A percentile compares a stretch with the other conserved stretches of the same genome.
phyloP scores from a whole-genome alignment of 495 filamentous ascomycete genomes.

The Podospora fimiseda region DNA sequence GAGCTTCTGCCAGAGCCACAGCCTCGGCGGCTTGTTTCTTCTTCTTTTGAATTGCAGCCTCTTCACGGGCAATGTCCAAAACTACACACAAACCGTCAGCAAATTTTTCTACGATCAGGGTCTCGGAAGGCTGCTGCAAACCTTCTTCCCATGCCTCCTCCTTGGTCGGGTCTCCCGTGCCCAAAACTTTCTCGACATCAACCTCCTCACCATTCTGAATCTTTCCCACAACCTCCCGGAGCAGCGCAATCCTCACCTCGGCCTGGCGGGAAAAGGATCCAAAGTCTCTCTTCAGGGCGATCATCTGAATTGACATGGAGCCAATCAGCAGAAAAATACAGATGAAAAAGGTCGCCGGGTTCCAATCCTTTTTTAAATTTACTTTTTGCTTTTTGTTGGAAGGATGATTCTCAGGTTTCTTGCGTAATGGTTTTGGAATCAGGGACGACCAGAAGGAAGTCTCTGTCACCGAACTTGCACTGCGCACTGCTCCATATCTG shows the following conservation, averaged over 20 bases:
- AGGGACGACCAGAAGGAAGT: conserved; percentile 65
- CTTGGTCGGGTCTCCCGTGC: conserved; percentile 66
- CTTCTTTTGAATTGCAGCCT: conserved; percentile 52
- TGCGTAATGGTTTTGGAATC: conserved; percentile 47
- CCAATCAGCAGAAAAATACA: conserved; percentile 86
- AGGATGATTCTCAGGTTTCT: conserved; percentile 5
- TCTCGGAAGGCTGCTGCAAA: conserved; percentile 27
- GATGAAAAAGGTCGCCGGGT: conserved; percentile 90
- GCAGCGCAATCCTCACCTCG: conserved; percentile 67
- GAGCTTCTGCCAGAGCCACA: conserved; percentile 2
- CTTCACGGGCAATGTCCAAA: conserved; percentile 75
- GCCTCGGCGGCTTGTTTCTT: conserved; percentile 17
- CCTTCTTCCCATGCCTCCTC: conserved; percentile 89
- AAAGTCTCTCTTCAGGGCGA: conserved; percentile 70
- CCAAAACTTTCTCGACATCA: conserved; percentile 77
- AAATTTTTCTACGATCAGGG: neutral
- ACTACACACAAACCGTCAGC: conserved; percentile 43
- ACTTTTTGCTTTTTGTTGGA: conserved; percentile 15
- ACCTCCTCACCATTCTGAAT: conserved; percentile 82
- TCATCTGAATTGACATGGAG: conserved; percentile 88
- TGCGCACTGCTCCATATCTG: neutral
- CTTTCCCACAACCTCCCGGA: conserved; percentile 77
- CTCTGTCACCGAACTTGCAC: conserved; percentile 36
- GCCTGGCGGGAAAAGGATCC: conserved; percentile 63
- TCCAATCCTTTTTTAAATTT: conserved; percentile 64